Percentiles rank a stretch among this genome's conserved stretches.
Conservation (phyloP, 108 stramenopile genomes). For the Hondaea fermentalgiana region DNA sequence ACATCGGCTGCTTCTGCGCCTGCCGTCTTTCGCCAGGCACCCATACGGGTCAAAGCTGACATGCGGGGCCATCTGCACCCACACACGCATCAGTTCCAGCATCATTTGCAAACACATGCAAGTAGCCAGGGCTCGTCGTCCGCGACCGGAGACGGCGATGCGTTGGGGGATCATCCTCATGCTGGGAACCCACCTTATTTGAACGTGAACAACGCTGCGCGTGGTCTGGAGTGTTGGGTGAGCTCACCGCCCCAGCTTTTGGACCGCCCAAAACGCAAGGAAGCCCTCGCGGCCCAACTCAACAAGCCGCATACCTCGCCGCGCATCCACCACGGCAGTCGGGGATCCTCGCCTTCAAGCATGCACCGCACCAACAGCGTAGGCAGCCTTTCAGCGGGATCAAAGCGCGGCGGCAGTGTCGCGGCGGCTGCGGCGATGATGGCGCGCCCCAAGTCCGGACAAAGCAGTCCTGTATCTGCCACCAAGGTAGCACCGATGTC, state of each 20-base stretch:
- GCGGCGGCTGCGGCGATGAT: not conserved
- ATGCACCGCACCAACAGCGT: not conserved
- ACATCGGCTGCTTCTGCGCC: constrained; percentile 2
- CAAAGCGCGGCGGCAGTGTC: not conserved
- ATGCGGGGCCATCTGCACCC: not conserved
- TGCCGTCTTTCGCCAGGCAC: not conserved
- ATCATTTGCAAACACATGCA: not conserved
- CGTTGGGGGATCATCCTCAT: not conserved
- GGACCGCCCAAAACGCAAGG: not conserved
- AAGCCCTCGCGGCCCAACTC: not conserved
- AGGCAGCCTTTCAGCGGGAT: not conserved
- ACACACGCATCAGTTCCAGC: not conserved
- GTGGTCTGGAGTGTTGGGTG: not conserved
- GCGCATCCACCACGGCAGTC: not conserved
- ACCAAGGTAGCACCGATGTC: not conserved
- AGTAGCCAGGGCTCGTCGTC: no score
- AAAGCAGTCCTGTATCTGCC: not conserved
- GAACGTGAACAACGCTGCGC: not conserved
- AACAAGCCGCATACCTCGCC: not conserved
- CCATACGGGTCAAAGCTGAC: not conserved
- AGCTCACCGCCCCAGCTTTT: not conserved
- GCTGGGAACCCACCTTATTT: not conserved
- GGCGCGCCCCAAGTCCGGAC: not conserved
- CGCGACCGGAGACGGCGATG: not conserved
- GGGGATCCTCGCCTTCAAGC: not conserved